Evolutionary conservation across 2,329 filamentous ascomycete genomes (phyloP), one percentile per base, ranked within the genome.

Genomic region (Cladophialophora bantiana): DNA sequence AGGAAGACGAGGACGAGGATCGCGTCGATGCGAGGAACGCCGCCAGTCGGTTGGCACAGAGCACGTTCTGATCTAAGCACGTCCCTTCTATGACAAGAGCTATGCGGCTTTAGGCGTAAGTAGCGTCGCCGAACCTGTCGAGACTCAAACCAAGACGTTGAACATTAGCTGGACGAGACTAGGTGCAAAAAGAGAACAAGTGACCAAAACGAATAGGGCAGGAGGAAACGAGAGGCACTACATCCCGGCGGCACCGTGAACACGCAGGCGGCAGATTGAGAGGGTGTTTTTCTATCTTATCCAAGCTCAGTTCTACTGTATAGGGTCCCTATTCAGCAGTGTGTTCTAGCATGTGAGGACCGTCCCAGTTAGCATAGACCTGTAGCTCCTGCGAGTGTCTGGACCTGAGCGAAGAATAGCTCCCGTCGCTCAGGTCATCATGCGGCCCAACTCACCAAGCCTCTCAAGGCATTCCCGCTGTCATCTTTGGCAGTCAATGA

Each of bases 21-120:
- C 87, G 94, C 62, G 89, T 99, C 67, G 95, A 99, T 84, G 95
- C 95, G 50, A 88, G 92, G 78, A 99, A 98, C 81, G 95, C 95
- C 61, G 95, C 95, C 40, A 97, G 92, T 80, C 87, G 95, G 76
- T 83, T 99, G 81, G 95, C 94, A 56, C 92, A 93, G 72, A 97
- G 94, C 83, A 97, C 94, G 18, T 97, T 97, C 78, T 98, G 59
- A 61, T 35, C 65, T 48, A 6, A n/a, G 12, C 20, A 26, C 26
- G 3, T 26, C 26, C 26, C 26, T 26, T 40, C n/a, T 32, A 13
- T 40, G 12, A n/a, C n/a, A n/a, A 32, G 35, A 13, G 45, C 59
- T 18, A 20, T 38, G 26, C 13, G 52, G n/a, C 15, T 31, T 31
- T 42, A 4, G 32, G 4, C 2, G 45, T 18, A 18, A 31, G 12